phyloP scores from a whole-genome alignment of 2,329 filamentous ascomycete species.

The Ilyonectria mors-panacis region DNA sequence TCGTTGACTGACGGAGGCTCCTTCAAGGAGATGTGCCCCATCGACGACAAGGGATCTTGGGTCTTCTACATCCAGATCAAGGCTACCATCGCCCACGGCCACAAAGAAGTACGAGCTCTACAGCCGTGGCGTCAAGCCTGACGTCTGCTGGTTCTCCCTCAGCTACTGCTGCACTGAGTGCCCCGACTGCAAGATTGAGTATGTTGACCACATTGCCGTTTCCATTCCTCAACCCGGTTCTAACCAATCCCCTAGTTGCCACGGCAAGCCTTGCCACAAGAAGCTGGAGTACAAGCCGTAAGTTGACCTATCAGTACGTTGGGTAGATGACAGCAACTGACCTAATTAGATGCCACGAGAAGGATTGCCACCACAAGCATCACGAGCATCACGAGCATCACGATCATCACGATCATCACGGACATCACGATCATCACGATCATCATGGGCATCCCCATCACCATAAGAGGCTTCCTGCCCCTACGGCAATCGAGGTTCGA shows the following conservation, averaged over 20 bases:
- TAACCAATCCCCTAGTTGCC: not conserved
- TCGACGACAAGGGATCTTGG: slow-evolving; percentile 46
- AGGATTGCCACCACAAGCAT: slow-evolving; percentile 15
- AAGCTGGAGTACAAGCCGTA: not conserved
- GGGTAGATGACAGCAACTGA: not conserved
- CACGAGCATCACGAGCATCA: not conserved
- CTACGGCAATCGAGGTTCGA: not conserved
- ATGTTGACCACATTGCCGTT: not conserved
- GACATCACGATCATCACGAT: not conserved
- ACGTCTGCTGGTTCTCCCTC: slow-evolving; percentile 46
- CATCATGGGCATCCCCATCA: not conserved
- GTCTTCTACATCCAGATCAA: slow-evolving; percentile 48
- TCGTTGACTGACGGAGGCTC: slow-evolving; percentile 44
- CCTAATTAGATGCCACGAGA: slow-evolving; percentile 15
- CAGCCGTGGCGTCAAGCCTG: slow-evolving; percentile 41
- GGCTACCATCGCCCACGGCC: slow-evolving; percentile 39
- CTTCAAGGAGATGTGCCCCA: slow-evolving; percentile 44
- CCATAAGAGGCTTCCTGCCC: not conserved
- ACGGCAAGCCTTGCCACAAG: not conserved
- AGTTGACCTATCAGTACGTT: not conserved
- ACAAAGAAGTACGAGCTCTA: slow-evolving; percentile 44
- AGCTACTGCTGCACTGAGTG: slow-evolving; percentile 48
- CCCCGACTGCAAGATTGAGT: slow-evolving; percentile 40
- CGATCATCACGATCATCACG: not conserved
- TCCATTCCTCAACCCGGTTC: not conserved